Conservation (phyloP, 768 basidiomycete genomes). For the Pholiota molesta region DNA sequence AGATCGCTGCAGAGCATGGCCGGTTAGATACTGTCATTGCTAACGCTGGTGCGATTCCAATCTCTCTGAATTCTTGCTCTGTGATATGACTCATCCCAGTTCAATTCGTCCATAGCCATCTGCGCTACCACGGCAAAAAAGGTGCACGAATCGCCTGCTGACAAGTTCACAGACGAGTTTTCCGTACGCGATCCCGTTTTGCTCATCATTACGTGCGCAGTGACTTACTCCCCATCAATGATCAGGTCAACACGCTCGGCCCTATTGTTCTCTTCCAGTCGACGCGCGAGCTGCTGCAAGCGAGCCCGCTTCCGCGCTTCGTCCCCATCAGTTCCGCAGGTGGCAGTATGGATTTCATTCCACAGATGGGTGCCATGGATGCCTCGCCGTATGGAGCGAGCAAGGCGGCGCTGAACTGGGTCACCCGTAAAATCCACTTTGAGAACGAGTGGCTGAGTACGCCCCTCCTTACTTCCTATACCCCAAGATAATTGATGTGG, state of each 20-base stretch:
- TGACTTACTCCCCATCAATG: too few relatives aligned
- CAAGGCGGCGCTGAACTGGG: too few relatives aligned
- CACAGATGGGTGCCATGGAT: too few relatives aligned
- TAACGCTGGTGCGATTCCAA: not conserved
- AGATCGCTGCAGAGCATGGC: not conserved
- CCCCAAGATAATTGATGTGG: too few relatives aligned
- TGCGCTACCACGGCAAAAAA: not conserved
- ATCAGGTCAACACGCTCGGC: not conserved
- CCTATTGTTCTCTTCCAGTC: slow-evolving; percentile 5
- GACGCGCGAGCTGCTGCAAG: slow-evolving; percentile 1
- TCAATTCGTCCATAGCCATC: not conserved
- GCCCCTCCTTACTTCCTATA: too few relatives aligned
- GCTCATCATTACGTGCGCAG: too few relatives aligned
- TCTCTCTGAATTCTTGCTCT: not conserved
- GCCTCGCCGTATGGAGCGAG: too few relatives aligned
- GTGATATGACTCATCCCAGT: too few relatives aligned
- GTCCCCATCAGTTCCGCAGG: too few relatives aligned
- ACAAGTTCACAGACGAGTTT: not conserved
- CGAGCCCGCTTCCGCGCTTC: not conserved
- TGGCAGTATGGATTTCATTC: too few relatives aligned
- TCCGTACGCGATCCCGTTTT: not conserved
- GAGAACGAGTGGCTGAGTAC: too few relatives aligned
- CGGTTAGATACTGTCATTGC: not conserved
- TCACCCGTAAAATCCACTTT: too few relatives aligned
- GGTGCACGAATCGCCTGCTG: not conserved